Evolutionary conservation across 2,329 filamentous ascomycete species (phyloP).

Genomic region (Penicillium sp.): DNA sequence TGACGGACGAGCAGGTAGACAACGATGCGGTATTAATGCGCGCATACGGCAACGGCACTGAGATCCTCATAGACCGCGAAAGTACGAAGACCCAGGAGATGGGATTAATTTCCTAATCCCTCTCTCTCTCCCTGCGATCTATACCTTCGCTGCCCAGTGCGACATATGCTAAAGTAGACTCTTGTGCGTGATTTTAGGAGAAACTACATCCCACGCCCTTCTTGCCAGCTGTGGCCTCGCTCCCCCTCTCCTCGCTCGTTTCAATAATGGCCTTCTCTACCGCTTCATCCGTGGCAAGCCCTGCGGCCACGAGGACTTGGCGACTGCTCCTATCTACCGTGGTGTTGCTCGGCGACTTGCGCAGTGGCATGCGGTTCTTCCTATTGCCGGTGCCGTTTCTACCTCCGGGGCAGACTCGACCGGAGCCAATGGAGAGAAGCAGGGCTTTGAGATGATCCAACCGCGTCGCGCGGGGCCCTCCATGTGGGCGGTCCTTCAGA

Average conservation of each 20-base stretch:
- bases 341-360: slow-evolving; percentile 82
- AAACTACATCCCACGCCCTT: slow-evolving; percentile 73
- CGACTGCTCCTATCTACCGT: slow-evolving; percentile 71
- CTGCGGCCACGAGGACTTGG: slow-evolving; percentile 77
- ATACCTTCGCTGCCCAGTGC: slow-evolving; percentile 30
- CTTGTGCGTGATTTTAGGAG: slow-evolving; percentile 46
- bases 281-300: slow-evolving; percentile 80
- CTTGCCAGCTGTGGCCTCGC: slow-evolving; percentile 81
- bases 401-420: slow-evolving; percentile 19
- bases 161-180: slow-evolving; percentile 36
- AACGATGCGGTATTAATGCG: slow-evolving; percentile 82
- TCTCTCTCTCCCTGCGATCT: slow-evolving; percentile 1
- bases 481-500: slow-evolving; percentile 92
- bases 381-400: slow-evolving; percentile 51
- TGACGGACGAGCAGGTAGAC: slow-evolving; percentile 76
- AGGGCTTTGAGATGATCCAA: slow-evolving; percentile 21
- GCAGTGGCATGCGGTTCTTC: slow-evolving; percentile 83
- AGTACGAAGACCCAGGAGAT: slow-evolving; percentile 55
- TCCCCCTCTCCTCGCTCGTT: slow-evolving; percentile 82
- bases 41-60: slow-evolving; percentile 92
- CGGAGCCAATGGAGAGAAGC: slow-evolving; percentile 6
- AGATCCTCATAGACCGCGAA: slow-evolving; percentile 93
- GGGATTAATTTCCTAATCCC: slow-evolving; percentile 2
- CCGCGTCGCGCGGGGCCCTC: slow-evolving; percentile 70
- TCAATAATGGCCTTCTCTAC: slow-evolving; percentile 95